phyloP scores from a whole-genome alignment of 768 basidiomycete species.

The Xerocomus spinulosus region DNA sequence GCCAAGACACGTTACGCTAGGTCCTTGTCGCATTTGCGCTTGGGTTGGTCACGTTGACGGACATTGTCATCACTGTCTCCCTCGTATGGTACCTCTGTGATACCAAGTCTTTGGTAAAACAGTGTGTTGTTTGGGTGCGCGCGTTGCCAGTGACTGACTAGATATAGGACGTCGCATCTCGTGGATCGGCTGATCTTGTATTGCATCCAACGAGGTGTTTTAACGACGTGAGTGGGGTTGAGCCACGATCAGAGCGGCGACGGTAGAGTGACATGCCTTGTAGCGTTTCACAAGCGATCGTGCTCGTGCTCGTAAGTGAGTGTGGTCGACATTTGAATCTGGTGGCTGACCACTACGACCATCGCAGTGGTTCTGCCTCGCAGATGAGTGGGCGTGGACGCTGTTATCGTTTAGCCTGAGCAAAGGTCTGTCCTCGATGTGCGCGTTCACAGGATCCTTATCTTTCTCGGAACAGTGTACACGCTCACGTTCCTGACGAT shows the following conservation, averaged over 20 bases:
- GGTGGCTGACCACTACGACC: background rate
- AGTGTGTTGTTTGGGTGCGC: slow-evolving; percentile 1
- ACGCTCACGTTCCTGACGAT: slow-evolving; percentile 14
- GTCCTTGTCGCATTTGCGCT: slow-evolving; percentile 6
- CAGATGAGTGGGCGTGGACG: slow-evolving; percentile 1
- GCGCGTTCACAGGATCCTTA: background rate
- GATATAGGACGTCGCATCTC: slow-evolving; percentile 1
- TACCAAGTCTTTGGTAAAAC: background rate
- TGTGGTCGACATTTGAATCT: no score
- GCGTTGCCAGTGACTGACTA: background rate
- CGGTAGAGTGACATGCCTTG: background rate
- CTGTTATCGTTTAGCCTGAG: slow-evolving; percentile 14
- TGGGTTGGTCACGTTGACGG: slow-evolving; percentile 14
- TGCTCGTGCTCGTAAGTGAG: slow-evolving; percentile 9
- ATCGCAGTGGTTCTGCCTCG: slow-evolving; percentile 7
- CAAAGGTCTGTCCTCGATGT: slow-evolving; percentile 5
- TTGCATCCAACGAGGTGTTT: slow-evolving; percentile 12
- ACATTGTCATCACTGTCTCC: slow-evolving; percentile 12
- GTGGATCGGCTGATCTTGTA: slow-evolving; percentile 8
- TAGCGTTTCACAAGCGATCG: slow-evolving; percentile 6
- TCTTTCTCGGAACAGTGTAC: slow-evolving; percentile 4
- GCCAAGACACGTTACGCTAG: background rate
- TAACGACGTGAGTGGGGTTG: slow-evolving; percentile 10
- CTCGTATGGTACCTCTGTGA: slow-evolving; percentile 8
- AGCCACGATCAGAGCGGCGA: background rate